These are phyloP conservation scores for Malassezia globosa DNA, from an alignment of 1,284 basidiomycete genomes.

Conservation along the genomic window DNA sequence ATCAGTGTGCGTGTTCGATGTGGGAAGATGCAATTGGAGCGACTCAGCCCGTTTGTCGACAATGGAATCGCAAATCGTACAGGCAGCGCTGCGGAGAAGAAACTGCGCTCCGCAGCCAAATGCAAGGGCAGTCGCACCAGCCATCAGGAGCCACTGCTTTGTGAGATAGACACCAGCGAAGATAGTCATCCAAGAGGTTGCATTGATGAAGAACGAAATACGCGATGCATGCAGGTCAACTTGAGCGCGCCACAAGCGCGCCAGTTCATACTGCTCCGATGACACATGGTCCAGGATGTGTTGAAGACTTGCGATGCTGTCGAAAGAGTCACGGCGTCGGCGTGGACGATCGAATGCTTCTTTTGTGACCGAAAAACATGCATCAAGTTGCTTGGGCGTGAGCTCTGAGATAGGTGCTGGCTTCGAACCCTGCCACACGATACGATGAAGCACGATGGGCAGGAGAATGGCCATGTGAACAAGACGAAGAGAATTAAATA, in stretches of 20 bases:
- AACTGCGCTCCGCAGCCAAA: constrained; percentile 5
- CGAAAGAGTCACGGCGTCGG: neutral
- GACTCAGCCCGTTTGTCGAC: neutral
- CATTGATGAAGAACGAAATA: neutral
- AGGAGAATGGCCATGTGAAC: neutral
- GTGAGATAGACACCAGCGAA: neutral
- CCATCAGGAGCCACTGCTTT: constrained; percentile 1
- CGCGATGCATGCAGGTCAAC: constrained; percentile 9
- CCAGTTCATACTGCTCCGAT: constrained; percentile 1
- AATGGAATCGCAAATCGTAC: constrained; percentile 11
- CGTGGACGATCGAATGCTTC: too few species aligned
- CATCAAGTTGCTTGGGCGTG: constrained; percentile 3
- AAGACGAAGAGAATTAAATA: constrained; percentile 6
- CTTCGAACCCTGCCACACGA: neutral
- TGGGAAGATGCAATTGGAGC: neutral
- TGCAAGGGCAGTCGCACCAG: constrained; percentile 5
- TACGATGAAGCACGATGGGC: neutral
- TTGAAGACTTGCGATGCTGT: neutral
- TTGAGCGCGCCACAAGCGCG: constrained; percentile 15
- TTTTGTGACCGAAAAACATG: neutral
- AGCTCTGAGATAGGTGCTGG: neutral
- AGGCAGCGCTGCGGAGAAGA: constrained; percentile 15
- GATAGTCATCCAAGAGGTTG: constrained; percentile 8
- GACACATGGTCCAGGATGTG: constrained; percentile 1
- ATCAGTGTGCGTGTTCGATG: neutral